phyloP scores from a whole-genome alignment of 176 grass and related monocot species.

The Triticum urartu region DNA sequence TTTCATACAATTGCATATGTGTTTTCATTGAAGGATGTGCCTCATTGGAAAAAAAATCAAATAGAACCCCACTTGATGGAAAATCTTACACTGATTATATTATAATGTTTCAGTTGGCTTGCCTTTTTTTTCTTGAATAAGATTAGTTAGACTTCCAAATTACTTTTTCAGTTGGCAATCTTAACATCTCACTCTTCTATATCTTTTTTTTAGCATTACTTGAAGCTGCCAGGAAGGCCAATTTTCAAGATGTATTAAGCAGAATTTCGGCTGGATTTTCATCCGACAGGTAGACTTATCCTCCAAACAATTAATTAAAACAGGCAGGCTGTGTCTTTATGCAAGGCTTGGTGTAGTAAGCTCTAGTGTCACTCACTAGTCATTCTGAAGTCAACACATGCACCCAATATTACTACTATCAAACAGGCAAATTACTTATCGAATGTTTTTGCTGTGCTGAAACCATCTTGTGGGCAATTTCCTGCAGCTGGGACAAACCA shows the following conservation, averaged over 20 bases:
- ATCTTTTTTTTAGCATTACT: slow-evolving; percentile 62
- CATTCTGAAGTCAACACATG: slow-evolving; percentile 4
- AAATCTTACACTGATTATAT: background rate
- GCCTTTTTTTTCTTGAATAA: slow-evolving; percentile 13
- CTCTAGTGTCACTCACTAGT: background rate
- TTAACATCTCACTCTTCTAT: background rate
- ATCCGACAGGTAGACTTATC: slow-evolving; percentile 55
- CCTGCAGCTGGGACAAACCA: slow-evolving; percentile 77
- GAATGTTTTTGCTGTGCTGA: background rate
- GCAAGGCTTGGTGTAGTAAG: background rate
- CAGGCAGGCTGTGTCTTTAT: background rate
- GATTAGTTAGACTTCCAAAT: background rate
- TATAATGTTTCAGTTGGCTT: background rate
- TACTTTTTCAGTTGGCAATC: background rate
- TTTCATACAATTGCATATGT: background rate
- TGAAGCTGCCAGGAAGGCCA: slow-evolving; percentile 87
- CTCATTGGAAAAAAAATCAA: background rate
- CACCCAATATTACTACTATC: background rate
- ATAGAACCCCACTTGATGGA: background rate
- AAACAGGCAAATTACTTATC: background rate
- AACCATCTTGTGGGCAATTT: background rate
- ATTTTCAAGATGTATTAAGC: slow-evolving; percentile 66
- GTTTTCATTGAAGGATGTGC: background rate
- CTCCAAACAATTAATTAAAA: slow-evolving; percentile 21
- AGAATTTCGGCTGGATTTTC: slow-evolving; percentile 82